These are phyloP conservation scores for Phalaenopsis aphrodite DNA, from an alignment of 106 monocot species.

Conservation along the genomic window DNA sequence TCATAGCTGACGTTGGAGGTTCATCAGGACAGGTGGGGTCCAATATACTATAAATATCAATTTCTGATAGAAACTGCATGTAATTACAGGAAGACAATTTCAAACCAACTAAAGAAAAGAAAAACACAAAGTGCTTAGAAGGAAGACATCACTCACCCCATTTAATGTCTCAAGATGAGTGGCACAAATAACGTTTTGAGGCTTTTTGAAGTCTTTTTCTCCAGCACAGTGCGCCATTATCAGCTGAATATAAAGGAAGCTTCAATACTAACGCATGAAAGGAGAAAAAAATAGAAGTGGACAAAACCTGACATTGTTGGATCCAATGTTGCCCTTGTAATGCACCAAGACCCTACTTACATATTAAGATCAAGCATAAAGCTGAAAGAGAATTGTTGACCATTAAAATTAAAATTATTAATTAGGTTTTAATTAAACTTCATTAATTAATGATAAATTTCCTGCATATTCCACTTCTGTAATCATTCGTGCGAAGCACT, in stretches of 20 bases:
- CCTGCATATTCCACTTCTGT: no score
- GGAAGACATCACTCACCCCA: not conserved
- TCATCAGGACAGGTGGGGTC: conserved; percentile 7
- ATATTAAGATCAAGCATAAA: no score
- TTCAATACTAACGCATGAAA: not conserved
- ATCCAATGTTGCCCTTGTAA: no score
- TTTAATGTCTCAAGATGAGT: not conserved
- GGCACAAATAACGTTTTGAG: not conserved
- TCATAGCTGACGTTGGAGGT: not conserved
- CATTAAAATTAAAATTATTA: no score
- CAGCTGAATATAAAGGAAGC: conserved; percentile 1
- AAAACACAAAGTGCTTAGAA: not conserved
- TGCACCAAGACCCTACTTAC: no score
- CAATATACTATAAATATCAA: conserved; percentile 1
- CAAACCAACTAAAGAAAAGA: not conserved
- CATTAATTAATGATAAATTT: no score
- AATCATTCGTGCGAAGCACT: no score
- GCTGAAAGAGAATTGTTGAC: no score
- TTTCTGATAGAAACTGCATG: conserved; percentile 9
- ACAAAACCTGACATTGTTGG: no score
- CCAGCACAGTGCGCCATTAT: not conserved
- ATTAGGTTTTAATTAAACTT: no score
- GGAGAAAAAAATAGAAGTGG: not conserved
- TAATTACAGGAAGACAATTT: not conserved
- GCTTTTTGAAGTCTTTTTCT: conserved; percentile 6